Conservation (phyloP, 1,284 basidiomycete genomes). For the Ustilago vetiveriae region DNA sequence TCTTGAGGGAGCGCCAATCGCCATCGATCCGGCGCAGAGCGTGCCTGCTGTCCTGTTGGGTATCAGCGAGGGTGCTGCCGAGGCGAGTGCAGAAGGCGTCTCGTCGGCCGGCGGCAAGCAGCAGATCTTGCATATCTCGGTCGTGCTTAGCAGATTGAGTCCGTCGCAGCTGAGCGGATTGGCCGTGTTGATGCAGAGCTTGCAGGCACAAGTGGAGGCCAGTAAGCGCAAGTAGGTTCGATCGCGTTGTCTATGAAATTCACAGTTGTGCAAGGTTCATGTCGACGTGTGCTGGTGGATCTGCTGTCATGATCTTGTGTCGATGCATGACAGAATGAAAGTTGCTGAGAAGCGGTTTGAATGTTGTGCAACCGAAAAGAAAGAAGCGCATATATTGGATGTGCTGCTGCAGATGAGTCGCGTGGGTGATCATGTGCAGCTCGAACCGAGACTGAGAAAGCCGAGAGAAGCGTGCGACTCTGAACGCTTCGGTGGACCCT, state of each 20-base stretch:
- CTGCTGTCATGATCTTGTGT: background rate
- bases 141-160: constrained; percentile 60
- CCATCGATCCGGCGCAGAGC: constrained; percentile 52
- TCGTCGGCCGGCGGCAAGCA: constrained; percentile 24
- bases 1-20: constrained; percentile 48
- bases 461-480: background rate
- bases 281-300: background rate
- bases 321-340: too few species aligned
- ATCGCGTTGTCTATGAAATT: too few species aligned
- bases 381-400: too few species aligned
- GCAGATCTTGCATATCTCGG: constrained; percentile 62
- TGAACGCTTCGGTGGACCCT: constrained; percentile 11
- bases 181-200: constrained; percentile 60
- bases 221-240: constrained; percentile 21
- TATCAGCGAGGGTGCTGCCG: constrained; percentile 52
- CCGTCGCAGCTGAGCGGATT: constrained; percentile 60
- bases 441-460: too few species aligned
- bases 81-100: constrained; percentile 7
- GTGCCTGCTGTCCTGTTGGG: constrained; percentile 62
- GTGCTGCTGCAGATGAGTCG: too few species aligned
- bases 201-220: constrained; percentile 54
- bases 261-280: too few species aligned
- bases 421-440: too few species aligned
- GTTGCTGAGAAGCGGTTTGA: too few species aligned
- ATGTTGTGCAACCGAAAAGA: too few species aligned